Percentiles rank a stretch among this genome's conserved stretches.
Conservation (phyloP, 2,329 filamentous ascomycete genomes). For the Sporothrix inflata region DNA sequence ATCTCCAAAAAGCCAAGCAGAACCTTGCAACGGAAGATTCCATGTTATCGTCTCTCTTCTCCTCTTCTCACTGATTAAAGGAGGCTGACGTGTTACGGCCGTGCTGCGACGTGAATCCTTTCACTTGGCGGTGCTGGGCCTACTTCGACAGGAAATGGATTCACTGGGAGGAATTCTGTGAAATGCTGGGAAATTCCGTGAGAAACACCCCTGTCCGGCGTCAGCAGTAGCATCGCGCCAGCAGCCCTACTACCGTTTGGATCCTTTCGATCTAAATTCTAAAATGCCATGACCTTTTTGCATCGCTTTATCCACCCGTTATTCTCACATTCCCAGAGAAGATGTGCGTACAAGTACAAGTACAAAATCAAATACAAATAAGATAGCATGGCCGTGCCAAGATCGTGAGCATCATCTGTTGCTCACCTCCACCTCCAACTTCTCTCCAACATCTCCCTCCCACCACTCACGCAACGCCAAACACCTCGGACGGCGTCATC, state of each 20-base stretch:
- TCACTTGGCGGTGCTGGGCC: not conserved
- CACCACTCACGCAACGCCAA: not conserved
- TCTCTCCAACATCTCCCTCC: not conserved
- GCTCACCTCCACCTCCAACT: not conserved
- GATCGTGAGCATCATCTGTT: not conserved
- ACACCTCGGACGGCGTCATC: slow-evolving; percentile 18
- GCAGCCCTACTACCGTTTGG: not conserved
- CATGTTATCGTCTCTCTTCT: not conserved
- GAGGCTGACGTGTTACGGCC: not conserved
- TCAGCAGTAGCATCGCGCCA: slow-evolving; percentile 17
- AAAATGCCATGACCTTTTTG: not conserved
- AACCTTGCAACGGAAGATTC: not conserved
- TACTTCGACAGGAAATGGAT: too few species aligned
- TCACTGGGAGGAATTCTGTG: not conserved
- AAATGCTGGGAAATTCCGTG: not conserved
- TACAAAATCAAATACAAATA: not conserved
- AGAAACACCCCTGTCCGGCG: not conserved
- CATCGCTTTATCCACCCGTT: too few species aligned
- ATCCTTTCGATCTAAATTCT: not conserved
- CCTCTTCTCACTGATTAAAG: not conserved
- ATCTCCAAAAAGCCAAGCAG: too few species aligned
- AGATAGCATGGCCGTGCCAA: not conserved
- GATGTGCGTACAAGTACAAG: not conserved
- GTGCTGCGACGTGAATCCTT: slow-evolving; percentile 9
- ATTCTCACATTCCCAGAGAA: not conserved